Evolutionary conservation across 2,329 filamentous ascomycete genomes (phyloP).

Genomic region (Bipolaris bicolor): DNA sequence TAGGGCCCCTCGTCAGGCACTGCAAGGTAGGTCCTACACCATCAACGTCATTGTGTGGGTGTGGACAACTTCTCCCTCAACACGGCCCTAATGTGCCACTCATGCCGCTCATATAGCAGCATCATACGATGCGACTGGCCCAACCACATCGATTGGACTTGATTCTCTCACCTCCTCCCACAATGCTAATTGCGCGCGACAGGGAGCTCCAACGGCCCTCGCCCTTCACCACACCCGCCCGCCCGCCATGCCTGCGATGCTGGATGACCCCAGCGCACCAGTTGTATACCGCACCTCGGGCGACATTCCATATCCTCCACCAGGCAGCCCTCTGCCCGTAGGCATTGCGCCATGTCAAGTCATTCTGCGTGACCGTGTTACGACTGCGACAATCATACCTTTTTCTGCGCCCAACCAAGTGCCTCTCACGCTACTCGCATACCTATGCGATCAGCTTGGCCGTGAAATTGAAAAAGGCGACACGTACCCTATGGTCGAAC

Average conservation of each 20-base stretch:
- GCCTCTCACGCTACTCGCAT: slow-evolving; percentile 74
- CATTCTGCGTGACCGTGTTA: slow-evolving; percentile 81
- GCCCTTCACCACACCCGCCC: slow-evolving; percentile 15
- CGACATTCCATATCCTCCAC: slow-evolving; percentile 67
- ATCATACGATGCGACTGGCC: neutral
- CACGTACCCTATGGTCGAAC: slow-evolving; percentile 86
- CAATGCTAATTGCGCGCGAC: slow-evolving; percentile 12
- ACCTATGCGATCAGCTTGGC: slow-evolving; percentile 83
- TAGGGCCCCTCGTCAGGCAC: slow-evolving; percentile 13
- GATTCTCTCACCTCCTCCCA: neutral
- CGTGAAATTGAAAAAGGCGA: slow-evolving; percentile 91
- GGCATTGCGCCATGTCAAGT: slow-evolving; percentile 77
- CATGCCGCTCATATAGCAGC: neutral
- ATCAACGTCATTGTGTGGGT: slow-evolving; percentile 1
- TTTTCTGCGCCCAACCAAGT: slow-evolving; percentile 79
- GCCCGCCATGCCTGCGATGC: slow-evolving; percentile 73
- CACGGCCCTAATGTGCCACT: slow-evolving; percentile 6
- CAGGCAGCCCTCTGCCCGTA: slow-evolving; percentile 67
- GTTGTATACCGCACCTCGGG: slow-evolving; percentile 74
- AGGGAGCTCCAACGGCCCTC: slow-evolving; percentile 6
- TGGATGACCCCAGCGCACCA: slow-evolving; percentile 75
- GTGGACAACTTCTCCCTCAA: neutral
- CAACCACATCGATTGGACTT: slow-evolving; percentile 3
- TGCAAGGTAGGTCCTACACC: slow-evolving; percentile 20
- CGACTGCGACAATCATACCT: slow-evolving; percentile 81